Evolutionary conservation across 305 asterid genomes (phyloP), one percentile per base, ranked within the genome.

Genomic region (Ajuga reptans): DNA sequence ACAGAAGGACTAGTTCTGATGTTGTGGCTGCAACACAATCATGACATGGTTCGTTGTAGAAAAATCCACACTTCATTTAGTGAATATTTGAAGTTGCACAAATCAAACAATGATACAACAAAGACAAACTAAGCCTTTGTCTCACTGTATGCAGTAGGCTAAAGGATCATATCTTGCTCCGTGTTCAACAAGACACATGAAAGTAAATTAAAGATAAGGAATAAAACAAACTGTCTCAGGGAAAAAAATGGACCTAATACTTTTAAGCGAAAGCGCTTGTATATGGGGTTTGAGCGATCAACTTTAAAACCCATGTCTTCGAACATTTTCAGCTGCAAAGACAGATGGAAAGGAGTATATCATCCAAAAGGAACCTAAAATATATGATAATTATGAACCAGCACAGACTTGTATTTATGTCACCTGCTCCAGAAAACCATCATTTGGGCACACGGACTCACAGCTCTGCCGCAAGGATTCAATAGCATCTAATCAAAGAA

Each of bases 401-500:
- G 24, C 61, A 63, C 47, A 66, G 16, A 68, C 45, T 46, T 17
- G 21, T 60, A 72, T 76, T 55, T 42, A 66, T 27, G 79, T 78
- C 78, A 92, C 98, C 97, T 92, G 98, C 63, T 92, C 98, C 75
- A 88, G 76, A 84, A 92, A 92, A 76, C 97, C 95, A 78, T 92
- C 98, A 81, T 92, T 92, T 27, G 98, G 98, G 80, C 94, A 78
- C 62, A 87, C 89, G 49, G 80, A 74, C 63, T 86, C 95, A 59
- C 94, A 87, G 83, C 88, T 82, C 77, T 90, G 80, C 76, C 87
- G 78, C 76, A 91, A 75, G 46, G 97, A 93, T 77, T 89, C 88
- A 78, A 93, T 72, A 66, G 97, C 97, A 80, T 93, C 99, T 91
- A 64, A 67, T 69, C 67, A 70, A 18, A 65, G 63, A 68, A 34